Evolutionary conservation across 805 yeast species (phyloP).

Genomic region (Diddensiella transvaalensis): DNA sequence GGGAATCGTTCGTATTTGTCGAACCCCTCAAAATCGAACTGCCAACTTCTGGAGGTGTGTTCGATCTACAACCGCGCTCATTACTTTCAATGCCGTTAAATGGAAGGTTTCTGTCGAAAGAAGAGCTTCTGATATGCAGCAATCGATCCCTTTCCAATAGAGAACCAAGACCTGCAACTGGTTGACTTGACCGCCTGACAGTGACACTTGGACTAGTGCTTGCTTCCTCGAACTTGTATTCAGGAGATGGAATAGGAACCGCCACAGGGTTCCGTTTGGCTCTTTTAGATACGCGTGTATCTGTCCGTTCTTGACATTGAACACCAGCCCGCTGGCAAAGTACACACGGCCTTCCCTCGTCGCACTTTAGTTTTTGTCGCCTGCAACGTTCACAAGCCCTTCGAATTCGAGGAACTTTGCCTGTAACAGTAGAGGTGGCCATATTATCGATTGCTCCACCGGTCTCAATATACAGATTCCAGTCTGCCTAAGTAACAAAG

Average conservation of each 20-base stretch:
- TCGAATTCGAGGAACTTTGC: conserved; percentile 28
- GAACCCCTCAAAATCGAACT: neutral
- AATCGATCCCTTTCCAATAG: neutral
- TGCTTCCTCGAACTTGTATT: neutral
- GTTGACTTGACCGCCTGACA: neutral
- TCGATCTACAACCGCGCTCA: neutral
- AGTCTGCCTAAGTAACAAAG: neutral
- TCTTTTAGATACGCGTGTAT: conserved; percentile 1
- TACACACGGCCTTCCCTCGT: conserved; percentile 11
- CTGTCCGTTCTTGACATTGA: conserved; percentile 8
- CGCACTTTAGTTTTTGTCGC: conserved; percentile 13
- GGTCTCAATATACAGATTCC: neutral
- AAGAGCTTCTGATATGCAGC: neutral
- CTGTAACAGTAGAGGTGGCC: neutral
- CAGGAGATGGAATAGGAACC: neutral
- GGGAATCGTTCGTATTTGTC: neutral
- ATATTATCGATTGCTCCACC: conserved; percentile 1
- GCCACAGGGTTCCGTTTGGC: neutral
- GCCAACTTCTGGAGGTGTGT: neutral
- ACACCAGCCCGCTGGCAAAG: conserved; percentile 9
- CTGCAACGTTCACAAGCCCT: conserved; percentile 13
- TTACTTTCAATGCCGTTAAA: neutral
- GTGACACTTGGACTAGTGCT: neutral
- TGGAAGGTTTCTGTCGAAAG: neutral
- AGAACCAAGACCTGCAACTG: neutral